Evolutionary conservation across 1,139 yeast species (phyloP), one percentile per base, ranked within the genome.

Genomic region (Candida mesenterica): DNA sequence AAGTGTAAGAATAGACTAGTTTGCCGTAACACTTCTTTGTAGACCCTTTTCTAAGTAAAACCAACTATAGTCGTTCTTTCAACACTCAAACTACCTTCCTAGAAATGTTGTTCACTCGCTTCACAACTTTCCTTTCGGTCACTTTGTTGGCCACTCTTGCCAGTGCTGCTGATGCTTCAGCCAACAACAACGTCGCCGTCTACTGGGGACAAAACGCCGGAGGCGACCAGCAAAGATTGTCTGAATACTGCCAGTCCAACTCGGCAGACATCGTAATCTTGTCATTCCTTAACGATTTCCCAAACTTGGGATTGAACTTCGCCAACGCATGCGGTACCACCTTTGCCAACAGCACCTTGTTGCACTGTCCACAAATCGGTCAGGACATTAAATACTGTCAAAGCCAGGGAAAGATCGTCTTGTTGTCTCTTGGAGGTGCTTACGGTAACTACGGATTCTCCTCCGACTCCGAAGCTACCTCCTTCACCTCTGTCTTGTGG

Each of bases 201-300:
- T 50, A 49, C 36, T 50, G 53, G 53, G 55, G 55, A 24, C 55
- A 50, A 29, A 49, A 50, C 33, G 41, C 55, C 28, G 31, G 28
- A 10, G 42, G 42, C 3, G 23, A 33, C 32, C 53, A 50, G 27
- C 31, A 35, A 17, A 28, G 38, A 3, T 42, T 50, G 38, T 31
- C 33, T 28, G 19, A 37, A 27, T 48, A 46, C 43, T 50, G 55
- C 39, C 39, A 35, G 3, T 29, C 31, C 28, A 38, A 34, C 23
- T 34, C 33, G 5, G 48, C 44, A 8, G 53, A 48, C 28, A 44
- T 45, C 16, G 40, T 50, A 10, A 27, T 50, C 17, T 28, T 50
- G 28, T 36, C 55, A 3, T 50, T 49, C 35, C 36, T 48, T 33
- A 43, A 38, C 13, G 37, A 31, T 4, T 48, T 44, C 38, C 53